Base-by-base conservation (phyloP, 257 asterid species). In the Solanum megistacrolobum region DNA sequence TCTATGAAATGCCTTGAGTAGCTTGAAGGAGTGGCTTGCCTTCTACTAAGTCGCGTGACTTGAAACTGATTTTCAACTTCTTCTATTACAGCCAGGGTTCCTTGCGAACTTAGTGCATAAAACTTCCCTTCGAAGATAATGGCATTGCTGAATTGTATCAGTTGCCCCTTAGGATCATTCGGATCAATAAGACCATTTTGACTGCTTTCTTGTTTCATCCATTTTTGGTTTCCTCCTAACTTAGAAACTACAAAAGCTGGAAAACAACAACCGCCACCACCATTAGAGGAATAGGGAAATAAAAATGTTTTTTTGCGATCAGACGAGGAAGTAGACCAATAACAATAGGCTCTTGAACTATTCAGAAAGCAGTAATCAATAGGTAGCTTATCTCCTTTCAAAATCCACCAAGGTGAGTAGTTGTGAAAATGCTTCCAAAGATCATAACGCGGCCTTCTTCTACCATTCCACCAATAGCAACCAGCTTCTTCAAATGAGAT, bases 21-120 rank as follows among this genome's bases (percentile, higher is more conserved):
- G 8, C 32, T 55, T 11, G 86, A 73, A 32, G 93, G 93, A 60
- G 87, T 88, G 21, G 89, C 90, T 72, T 89, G 79, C 43, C 48
- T 89, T 58, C 20, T 72, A 38, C 94, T 86, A 7, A 86, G 18
- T 5, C 31, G 73, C 11, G 87, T 88, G 41, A 92, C 87, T 69
- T 21, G 36, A 29, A 91, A 86, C 9, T 72, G 12, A 81, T 76
- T 90, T 21, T 74, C 89, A 31, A 7, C 48, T 11, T 83, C 91
- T 52, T 91, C 89, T 27, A 89, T 83, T 5, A 90, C 90, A 41
- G 88, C 88, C 7, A 92, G 85, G n/a, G 90, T 74, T 12, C 93
- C 93, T 38, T 92, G 91, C 89, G 69, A 81, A 48, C 92, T 90
- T 35, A 89, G 32, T 11, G 90, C 92, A 74, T 89, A 91, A 32